Evolutionary conservation across 345 rosid species (phyloP), one percentile per base, ranked within the genome.

Genomic region (Citrus sp.): DNA sequence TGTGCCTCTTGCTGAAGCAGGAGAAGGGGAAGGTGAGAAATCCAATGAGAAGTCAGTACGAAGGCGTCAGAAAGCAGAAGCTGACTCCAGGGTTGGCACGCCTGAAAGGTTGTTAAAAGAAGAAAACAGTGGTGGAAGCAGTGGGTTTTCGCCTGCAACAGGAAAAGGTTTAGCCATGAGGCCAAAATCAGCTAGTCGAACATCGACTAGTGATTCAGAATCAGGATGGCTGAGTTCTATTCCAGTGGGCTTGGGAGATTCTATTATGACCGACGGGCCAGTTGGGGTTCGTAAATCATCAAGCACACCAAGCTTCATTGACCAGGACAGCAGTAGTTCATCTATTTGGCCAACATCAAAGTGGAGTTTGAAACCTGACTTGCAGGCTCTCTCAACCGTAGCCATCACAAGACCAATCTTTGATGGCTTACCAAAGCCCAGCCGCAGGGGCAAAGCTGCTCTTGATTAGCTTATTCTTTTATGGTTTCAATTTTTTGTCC

Each of bases 371-470:
- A 90, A 83, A 70, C 58, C 87, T 3, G 93, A 90, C 72, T 75
- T 87, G 73, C 91, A 84, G 64, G 87, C 85, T 64, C 82, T 90
- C 24, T 82, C 94, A 42, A 77, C 79, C 1, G 87, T 82, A 32
- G 87, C 89, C 74, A 88, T 91, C 18, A 51, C 86, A 0, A 81
- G 80, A 73, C 91, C 92, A 40, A 80, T 87, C 38, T 86, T 89
- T 71, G 90, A 89, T 64, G 89, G 92, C 54, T 77, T 89, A 38
- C 90, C 92, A 1, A 88, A 87, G 75, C 88, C 92, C 59, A 85
- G 88, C 27, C 89, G 90, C 25, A 75, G 81, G 81, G 77, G 82
- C 81, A 89, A 89, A 84, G 84, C 92, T 37, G 92, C 92, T 56
- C 89, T 87, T 24, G 92, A 89, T 83, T 89, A 85, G 78, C 56